Evolutionary conservation across 2,329 filamentous ascomycete species (phyloP).

Genomic region (Volutella citrinella): DNA sequence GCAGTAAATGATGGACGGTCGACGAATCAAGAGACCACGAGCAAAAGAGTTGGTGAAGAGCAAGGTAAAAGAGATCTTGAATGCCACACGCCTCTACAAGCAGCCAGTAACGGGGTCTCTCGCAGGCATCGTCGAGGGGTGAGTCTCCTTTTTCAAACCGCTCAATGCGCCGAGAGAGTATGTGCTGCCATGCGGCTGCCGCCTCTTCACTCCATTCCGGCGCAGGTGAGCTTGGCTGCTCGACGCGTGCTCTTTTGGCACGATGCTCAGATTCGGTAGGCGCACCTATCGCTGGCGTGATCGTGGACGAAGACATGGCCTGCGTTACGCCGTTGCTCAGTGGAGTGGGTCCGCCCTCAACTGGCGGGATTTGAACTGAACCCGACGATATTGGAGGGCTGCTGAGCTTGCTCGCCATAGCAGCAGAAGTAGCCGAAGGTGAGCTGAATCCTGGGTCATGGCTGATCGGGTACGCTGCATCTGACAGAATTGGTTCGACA

Average conservation of each 20-base stretch:
- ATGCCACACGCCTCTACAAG: constrained; percentile 53
- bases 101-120: constrained; percentile 49
- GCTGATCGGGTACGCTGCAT: no score
- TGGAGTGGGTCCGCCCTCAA: no score
- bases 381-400: no score
- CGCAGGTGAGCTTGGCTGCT: constrained; percentile 1
- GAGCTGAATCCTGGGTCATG: no score
- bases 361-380: no score
- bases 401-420: no score
- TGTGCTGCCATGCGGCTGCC: constrained; percentile 10
- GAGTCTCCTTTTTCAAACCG: constrained; percentile 8
- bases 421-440: no score
- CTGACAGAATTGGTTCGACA: no score
- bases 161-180: constrained; percentile 19
- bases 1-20: constrained; percentile 29
- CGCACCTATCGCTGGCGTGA: neutral
- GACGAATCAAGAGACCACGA: constrained; percentile 43
- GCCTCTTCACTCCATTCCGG: constrained; percentile 1
- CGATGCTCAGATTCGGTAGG: constrained; percentile 4
- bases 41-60: constrained; percentile 65
- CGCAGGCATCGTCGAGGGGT: constrained; percentile 30
- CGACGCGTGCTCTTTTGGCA: constrained; percentile 14
- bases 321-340: no score
- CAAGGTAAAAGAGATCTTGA: constrained; percentile 61
- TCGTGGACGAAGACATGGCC: no score